These are phyloP conservation scores for Sisymbrium altissimum DNA, from an alignment of 345 rosid genomes.

Conservation along the genomic window DNA sequence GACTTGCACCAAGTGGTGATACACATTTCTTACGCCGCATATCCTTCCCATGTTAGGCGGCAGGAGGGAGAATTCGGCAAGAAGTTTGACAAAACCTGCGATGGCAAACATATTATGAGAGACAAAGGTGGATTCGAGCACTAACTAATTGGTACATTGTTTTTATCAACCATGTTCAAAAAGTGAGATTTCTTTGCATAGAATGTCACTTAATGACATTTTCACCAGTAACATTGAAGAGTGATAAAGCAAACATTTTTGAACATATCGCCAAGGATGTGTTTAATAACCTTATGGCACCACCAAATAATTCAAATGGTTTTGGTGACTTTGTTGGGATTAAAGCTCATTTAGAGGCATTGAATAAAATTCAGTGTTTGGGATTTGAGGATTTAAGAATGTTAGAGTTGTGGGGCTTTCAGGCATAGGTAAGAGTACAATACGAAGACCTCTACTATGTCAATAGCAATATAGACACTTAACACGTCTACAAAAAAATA, in stretches of 20 bases:
- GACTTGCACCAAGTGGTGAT: neutral
- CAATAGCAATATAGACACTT: too few species aligned
- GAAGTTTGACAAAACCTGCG: neutral
- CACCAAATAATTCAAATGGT: too few species aligned
- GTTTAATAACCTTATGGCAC: neutral
- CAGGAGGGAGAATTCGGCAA: neutral
- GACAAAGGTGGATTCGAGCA: neutral
- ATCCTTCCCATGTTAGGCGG: neutral
- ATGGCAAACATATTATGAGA: neutral
- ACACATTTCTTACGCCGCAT: neutral
- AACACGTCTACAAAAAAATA: too few species aligned
- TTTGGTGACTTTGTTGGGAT: constrained; percentile 22
- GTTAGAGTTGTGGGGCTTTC: constrained; percentile 36
- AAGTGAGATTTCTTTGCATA: too few species aligned
- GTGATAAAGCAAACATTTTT: neutral
- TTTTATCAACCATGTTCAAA: too few species aligned
- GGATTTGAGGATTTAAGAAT: neutral
- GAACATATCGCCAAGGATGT: constrained; percentile 13
- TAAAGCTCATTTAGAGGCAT: neutral
- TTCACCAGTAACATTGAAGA: too few species aligned
- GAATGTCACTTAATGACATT: too few species aligned
- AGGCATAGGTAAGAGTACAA: constrained; percentile 49
- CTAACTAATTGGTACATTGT: too few species aligned
- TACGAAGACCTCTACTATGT: neutral
- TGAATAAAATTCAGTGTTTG: neutral